Conservation (phyloP, 169 alveolate species). For the Eimeria sp. region DNA sequence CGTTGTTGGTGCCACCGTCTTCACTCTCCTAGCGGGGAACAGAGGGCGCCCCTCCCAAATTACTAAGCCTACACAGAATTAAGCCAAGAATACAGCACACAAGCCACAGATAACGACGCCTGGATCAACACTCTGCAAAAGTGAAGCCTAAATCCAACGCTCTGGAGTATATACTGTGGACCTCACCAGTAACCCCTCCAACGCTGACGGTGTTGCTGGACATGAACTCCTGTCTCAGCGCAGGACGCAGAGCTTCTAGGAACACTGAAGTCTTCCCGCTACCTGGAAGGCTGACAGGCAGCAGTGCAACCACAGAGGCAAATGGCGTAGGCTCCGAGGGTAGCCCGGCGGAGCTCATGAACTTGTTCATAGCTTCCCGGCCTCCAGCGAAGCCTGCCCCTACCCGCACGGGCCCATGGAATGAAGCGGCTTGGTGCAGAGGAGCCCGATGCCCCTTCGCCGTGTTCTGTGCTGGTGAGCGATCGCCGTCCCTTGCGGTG, state of each 20-base stretch:
- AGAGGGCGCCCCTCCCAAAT: conserved; percentile 63
- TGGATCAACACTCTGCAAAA: background rate
- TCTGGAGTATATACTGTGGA: background rate
- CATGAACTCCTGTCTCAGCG: conserved; percentile 25
- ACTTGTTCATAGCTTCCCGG: background rate
- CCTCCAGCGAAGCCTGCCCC: background rate
- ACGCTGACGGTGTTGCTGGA: conserved; percentile 9
- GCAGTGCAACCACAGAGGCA: conserved; percentile 57
- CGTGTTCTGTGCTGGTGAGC: background rate
- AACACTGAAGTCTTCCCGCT: conserved; percentile 58
- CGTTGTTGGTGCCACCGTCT: background rate
- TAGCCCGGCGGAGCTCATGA: background rate
- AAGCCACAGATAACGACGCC: background rate
- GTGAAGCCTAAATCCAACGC: background rate
- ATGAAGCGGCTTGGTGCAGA: background rate
- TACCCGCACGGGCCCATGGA: background rate
- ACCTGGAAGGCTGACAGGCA: conserved; percentile 69
- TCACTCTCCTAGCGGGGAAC: background rate
- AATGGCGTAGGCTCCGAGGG: background rate
- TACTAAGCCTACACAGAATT: conserved; percentile 1
- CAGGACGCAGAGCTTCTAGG: conserved; percentile 66
- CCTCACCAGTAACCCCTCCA: conserved; percentile 58
- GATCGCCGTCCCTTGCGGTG: background rate
- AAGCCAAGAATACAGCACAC: background rate
- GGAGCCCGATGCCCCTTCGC: background rate